phyloP scores from a whole-genome alignment of 805 yeast genomes.

The Zygoascus bituminiphila region DNA sequence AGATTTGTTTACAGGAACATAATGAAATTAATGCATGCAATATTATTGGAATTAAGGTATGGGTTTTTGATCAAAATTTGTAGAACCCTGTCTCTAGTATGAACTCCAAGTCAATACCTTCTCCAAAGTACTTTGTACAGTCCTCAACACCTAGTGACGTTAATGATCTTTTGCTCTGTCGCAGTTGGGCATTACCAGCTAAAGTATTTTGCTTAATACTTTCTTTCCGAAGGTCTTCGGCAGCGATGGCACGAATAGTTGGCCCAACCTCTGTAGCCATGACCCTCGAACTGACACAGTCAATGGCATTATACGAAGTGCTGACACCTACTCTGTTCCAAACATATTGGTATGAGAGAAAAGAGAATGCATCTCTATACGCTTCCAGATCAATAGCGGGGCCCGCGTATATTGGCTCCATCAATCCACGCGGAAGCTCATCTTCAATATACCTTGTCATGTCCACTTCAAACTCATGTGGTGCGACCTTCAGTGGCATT shows the following conservation, averaged over 20 bases:
- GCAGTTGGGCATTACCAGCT: neutral
- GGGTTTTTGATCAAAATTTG: neutral
- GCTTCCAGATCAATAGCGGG: conserved; percentile 4
- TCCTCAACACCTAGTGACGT: conserved; percentile 19
- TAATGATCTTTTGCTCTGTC: conserved; percentile 17
- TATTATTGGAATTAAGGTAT: no score
- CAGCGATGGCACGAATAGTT: conserved; percentile 23
- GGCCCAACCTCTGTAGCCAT: conserved; percentile 23
- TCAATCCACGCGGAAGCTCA: neutral
- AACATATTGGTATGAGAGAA: conserved; percentile 5
- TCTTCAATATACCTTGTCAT: neutral
- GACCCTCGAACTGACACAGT: conserved; percentile 7
- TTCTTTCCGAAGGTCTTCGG: conserved; percentile 16
- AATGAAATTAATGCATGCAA: neutral
- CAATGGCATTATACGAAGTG: conserved; percentile 8
- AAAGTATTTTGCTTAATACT: neutral
- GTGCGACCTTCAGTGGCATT: neutral
- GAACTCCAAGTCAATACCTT: conserved; percentile 9
- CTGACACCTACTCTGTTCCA: neutral
- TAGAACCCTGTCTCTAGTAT: conserved; percentile 10
- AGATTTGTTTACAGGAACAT: neutral
- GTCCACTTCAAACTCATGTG: neutral
- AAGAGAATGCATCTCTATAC: conserved; percentile 9
- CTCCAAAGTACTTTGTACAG: conserved; percentile 14
- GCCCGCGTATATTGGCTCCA: neutral